These are phyloP conservation scores for Metschnikowia kunwiensis DNA, from an alignment of 805 yeast species.

Conservation along the genomic window DNA sequence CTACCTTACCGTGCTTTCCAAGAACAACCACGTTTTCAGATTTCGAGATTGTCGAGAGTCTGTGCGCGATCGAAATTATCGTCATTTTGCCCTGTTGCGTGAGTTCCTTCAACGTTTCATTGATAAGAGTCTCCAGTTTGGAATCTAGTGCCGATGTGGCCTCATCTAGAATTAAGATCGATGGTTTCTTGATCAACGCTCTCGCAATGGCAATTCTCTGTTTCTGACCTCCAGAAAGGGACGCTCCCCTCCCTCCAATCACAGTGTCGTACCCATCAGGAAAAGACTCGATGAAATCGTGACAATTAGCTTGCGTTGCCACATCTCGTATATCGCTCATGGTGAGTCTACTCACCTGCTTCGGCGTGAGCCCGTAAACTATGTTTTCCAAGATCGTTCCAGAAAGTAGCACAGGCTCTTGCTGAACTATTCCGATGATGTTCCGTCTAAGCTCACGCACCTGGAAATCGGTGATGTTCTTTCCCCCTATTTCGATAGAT, in stretches of 20 bases:
- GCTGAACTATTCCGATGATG: conserved; percentile 57
- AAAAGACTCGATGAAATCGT: conserved; percentile 52
- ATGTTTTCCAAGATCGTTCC: conserved; percentile 57
- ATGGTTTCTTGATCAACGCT: conserved; percentile 65
- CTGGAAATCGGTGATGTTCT: conserved; percentile 46
- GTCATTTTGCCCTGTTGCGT: conserved; percentile 40
- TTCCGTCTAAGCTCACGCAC: conserved; percentile 47
- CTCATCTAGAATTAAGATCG: conserved; percentile 62
- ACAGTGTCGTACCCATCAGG: conserved; percentile 61
- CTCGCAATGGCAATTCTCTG: conserved; percentile 76
- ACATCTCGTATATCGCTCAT: conserved; percentile 45
- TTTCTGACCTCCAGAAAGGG: conserved; percentile 73
- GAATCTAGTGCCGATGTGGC: conserved; percentile 64
- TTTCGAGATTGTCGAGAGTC: conserved; percentile 44
- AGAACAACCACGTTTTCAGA: conserved; percentile 43
- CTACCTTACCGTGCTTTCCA: conserved; percentile 40
- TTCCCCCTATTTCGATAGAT: conserved; percentile 49
- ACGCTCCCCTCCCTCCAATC: conserved; percentile 54
- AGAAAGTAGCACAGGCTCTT: conserved; percentile 56
- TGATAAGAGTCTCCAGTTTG: conserved; percentile 45
- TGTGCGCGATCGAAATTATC: conserved; percentile 43
- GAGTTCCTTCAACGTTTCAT: conserved; percentile 39
- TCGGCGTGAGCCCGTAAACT: conserved; percentile 46
- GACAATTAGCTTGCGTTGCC: conserved; percentile 53
- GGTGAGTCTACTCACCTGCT: conserved; percentile 30